Percentiles rank a stretch among this genome's conserved stretches.
phyloP scores from a whole-genome alignment of 805 yeast species.

The Teunomyces gatunensis region DNA sequence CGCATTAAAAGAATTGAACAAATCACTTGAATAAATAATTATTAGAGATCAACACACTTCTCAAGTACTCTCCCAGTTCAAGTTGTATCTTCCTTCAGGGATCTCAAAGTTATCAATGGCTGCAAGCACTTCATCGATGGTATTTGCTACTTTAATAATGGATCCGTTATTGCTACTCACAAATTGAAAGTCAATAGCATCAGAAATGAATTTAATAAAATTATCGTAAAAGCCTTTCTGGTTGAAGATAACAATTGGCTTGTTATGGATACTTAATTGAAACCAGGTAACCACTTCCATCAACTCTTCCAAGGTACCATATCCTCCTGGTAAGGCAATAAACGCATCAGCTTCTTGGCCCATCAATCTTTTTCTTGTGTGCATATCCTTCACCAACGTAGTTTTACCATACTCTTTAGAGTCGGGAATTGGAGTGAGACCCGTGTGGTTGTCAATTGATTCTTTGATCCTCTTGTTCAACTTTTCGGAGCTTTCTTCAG shows the following conservation, averaged over 20 bases:
- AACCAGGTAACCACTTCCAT: slow-evolving; percentile 91
- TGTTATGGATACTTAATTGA: slow-evolving; percentile 80
- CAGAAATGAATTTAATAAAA: slow-evolving; percentile 57
- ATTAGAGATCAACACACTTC: too few species aligned
- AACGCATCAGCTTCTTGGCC: slow-evolving; percentile 84
- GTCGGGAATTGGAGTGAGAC: slow-evolving; percentile 63
- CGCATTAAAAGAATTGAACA: background rate
- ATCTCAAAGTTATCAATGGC: slow-evolving; percentile 58
- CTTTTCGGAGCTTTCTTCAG: slow-evolving; percentile 14
- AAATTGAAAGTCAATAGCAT: slow-evolving; percentile 63
- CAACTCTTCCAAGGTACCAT: slow-evolving; percentile 84
- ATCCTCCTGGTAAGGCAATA: slow-evolving; percentile 90
- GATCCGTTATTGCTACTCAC: slow-evolving; percentile 64
- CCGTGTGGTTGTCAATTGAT: slow-evolving; percentile 61
- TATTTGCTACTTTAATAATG: slow-evolving; percentile 65
- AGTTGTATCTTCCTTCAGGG: slow-evolving; percentile 72
- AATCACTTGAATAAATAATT: too few species aligned
- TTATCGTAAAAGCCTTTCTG: slow-evolving; percentile 78
- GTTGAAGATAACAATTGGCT: slow-evolving; percentile 78
- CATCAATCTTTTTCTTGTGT: slow-evolving; percentile 83
- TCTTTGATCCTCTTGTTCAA: slow-evolving; percentile 49
- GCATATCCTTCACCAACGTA: slow-evolving; percentile 84
- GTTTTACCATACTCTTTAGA: slow-evolving; percentile 67
- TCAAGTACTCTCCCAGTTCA: slow-evolving; percentile 53
- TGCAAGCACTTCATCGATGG: slow-evolving; percentile 65